phyloP scores from a whole-genome alignment of 495 filamentous ascomycete genomes.

The Penicillium bovifimosum region DNA sequence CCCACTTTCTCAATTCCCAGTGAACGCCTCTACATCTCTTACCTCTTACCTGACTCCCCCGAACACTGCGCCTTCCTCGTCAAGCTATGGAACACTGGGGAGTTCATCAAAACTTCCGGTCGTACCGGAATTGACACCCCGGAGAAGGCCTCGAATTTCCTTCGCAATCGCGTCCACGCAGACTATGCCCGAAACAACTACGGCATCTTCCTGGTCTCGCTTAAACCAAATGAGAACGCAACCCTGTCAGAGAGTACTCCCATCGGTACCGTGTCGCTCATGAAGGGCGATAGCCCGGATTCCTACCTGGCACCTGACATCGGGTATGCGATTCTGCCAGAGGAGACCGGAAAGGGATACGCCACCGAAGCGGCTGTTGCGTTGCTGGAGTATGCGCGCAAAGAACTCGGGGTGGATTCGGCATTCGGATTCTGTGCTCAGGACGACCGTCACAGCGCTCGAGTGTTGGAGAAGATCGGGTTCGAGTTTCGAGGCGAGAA shows the following conservation, averaged over 20 bases:
- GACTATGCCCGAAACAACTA: conserved; percentile 24
- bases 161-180: conserved; percentile 13
- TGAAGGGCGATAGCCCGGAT: conserved; percentile 17
- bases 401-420: conserved; percentile 11
- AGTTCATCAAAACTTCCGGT: conserved; percentile 11
- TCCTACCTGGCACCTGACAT: conserved; percentile 25
- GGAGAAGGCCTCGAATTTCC: conserved; percentile 11
- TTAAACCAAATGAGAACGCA: conserved; percentile 5
- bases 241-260: conserved; percentile 8
- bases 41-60: conserved; percentile 4
- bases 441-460: background rate
- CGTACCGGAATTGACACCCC: conserved; percentile 14
- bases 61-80: conserved; percentile 27
- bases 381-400: conserved; percentile 19
- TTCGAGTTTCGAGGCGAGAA: conserved; percentile 3
- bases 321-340: conserved; percentile 21
- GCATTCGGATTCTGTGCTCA: background rate
- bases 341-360: conserved; percentile 27
- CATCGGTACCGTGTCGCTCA: conserved; percentile 20
- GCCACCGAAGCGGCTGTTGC: conserved; percentile 24
- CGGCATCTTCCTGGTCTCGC: conserved; percentile 18
- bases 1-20: background rate
- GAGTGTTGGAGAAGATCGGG: conserved; percentile 11
- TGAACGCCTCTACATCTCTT: conserved; percentile 2
- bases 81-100: conserved; percentile 27